phyloP scores from a whole-genome alignment of 1,284 basidiomycete genomes.

The Leccinum solheimii region DNA sequence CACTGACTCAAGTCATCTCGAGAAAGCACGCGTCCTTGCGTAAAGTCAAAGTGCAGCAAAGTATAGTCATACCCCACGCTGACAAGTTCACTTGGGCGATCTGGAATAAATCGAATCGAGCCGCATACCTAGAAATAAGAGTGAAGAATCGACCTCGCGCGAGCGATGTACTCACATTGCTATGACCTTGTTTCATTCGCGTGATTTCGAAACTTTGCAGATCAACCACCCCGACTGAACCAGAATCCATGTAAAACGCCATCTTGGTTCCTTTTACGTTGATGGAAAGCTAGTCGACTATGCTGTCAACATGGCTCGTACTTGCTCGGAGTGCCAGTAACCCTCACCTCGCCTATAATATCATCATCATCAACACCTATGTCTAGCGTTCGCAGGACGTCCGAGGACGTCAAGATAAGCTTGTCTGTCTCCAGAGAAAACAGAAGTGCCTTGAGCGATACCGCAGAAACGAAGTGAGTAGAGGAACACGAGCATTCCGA shows the following conservation, averaged over 20 bases:
- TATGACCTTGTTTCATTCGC: conserved; percentile 62
- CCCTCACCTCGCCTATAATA: conserved; percentile 64
- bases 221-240: conserved; percentile 64
- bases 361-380: conserved; percentile 57
- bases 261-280: conserved; percentile 55
- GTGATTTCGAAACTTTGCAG: conserved; percentile 45
- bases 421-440: conserved; percentile 48
- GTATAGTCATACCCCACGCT: conserved; percentile 75
- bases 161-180: conserved; percentile 48
- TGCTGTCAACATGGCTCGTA: conserved; percentile 29
- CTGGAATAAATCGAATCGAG: conserved; percentile 66
- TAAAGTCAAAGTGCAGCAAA: conserved; percentile 66
- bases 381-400: conserved; percentile 46
- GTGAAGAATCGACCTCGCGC: conserved; percentile 2
- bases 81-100: conserved; percentile 66
- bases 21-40: conserved; percentile 58
- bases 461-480: conserved; percentile 18
- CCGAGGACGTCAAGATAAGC: conserved; percentile 48
- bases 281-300: conserved; percentile 56
- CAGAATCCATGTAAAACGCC: conserved; percentile 70
- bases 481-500: not conserved
- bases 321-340: not conserved
- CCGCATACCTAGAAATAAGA: conserved; percentile 58
- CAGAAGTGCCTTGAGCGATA: conserved; percentile 34
- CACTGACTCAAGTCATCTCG: conserved; percentile 55